Percentiles rank a stretch among this genome's conserved stretches.
These are phyloP conservation scores for Ganoderma sinense DNA, from an alignment of 1,284 basidiomycete species.

Conservation along the genomic window DNA sequence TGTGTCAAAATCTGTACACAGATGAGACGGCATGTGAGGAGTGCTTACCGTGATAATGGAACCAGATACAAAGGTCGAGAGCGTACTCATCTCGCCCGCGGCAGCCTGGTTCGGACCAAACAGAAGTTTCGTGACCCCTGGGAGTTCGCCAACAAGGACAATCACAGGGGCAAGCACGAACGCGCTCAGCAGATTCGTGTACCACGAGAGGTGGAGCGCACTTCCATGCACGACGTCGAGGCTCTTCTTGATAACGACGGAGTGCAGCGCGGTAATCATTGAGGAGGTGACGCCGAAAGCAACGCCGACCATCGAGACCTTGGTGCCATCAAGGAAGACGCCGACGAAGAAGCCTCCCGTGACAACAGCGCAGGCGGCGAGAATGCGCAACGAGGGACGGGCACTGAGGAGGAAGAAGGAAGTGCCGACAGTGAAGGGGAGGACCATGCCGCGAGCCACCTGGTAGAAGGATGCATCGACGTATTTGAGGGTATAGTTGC, in stretches of 20 bases:
- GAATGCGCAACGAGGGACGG: constrained; percentile 75
- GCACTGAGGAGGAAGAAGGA: constrained; percentile 77
- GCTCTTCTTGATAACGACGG: constrained; percentile 86
- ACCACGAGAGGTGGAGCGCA: constrained; percentile 84
- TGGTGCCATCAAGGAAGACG: constrained; percentile 77
- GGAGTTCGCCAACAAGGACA: constrained; percentile 74
- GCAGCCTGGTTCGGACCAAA: constrained; percentile 50
- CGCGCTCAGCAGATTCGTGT: constrained; percentile 81
- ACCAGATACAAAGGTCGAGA: constrained; percentile 79
- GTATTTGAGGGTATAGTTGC: constrained; percentile 91
- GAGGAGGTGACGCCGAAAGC: constrained; percentile 81
- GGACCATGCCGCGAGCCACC: constrained; percentile 85
- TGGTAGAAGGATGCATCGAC: constrained; percentile 94
- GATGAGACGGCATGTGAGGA: not conserved
- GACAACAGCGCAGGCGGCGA: constrained; percentile 76
- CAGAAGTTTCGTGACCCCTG: constrained; percentile 65
- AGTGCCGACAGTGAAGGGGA: constrained; percentile 86
- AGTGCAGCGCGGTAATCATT: constrained; percentile 81
- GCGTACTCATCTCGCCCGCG: constrained; percentile 51
- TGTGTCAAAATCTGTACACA: not conserved
- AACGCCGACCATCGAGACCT: constrained; percentile 69
- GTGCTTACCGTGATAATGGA: constrained; percentile 73
- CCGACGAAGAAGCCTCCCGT: constrained; percentile 88
- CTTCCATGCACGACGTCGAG: constrained; percentile 80
- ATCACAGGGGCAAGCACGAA: constrained; percentile 71